Percentiles rank a stretch among this genome's conserved stretches.
phyloP scores from a whole-genome alignment of 176 grass and related monocot species.

The Phoenix dactylifera region DNA sequence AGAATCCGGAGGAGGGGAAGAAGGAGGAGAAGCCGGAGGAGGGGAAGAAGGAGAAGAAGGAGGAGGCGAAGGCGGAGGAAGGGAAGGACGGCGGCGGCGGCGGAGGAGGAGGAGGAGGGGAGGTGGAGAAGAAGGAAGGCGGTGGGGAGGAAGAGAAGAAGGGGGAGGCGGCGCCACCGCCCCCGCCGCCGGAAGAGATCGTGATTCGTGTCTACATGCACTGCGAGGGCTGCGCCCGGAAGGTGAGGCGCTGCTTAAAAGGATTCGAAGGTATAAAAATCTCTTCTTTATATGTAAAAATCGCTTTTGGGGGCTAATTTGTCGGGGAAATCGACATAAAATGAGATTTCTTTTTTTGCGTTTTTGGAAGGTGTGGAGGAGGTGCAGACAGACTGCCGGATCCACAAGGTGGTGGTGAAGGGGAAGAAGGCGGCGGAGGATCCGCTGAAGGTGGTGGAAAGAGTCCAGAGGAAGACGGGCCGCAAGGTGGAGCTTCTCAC shows the following conservation, averaged over 20 bases:
- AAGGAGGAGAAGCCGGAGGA: conserved; percentile 23
- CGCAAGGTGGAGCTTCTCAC: conserved; percentile 79
- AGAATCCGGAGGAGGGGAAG: conserved; percentile 27
- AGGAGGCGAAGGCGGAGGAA: conserved; percentile 28
- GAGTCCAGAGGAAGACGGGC: conserved; percentile 81
- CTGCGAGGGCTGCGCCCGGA: conserved; percentile 84
- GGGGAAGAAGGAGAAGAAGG: conserved; percentile 27
- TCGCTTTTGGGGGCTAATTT: not conserved
- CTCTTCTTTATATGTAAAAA: not conserved
- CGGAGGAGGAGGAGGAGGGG: conserved; percentile 21
- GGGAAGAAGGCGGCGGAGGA: conserved; percentile 79
- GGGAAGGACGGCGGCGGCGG: conserved; percentile 26
- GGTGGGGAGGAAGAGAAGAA: conserved; percentile 15
- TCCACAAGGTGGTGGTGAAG: conserved; percentile 80
- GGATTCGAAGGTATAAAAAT: conserved; percentile 53
- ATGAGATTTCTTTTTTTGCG: not conserved
- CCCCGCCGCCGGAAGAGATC: conserved; percentile 75
- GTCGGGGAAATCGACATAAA: not conserved
- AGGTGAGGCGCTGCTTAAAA: conserved; percentile 77
- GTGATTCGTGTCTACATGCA: conserved; percentile 98
- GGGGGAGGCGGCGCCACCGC: conserved; percentile 26
- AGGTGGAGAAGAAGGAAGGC: conserved; percentile 10
- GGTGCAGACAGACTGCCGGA: conserved; percentile 55
- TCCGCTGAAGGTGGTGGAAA: conserved; percentile 85
- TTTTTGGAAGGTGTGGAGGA: conserved; percentile 57